phyloP scores from a whole-genome alignment of 768 basidiomycete genomes.

The Tephrocybe rancida region DNA sequence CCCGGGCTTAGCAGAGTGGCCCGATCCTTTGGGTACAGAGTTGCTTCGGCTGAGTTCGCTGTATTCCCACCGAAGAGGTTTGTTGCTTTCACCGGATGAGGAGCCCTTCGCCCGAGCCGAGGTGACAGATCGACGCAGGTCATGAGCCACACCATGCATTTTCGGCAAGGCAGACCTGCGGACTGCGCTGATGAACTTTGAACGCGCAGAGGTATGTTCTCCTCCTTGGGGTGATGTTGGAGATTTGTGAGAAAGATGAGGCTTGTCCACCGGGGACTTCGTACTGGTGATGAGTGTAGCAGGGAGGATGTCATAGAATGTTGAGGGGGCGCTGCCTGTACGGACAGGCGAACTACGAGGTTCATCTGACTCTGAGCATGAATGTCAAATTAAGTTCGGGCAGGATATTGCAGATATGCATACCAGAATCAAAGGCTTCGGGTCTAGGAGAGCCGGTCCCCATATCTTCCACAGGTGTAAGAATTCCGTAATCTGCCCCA shows the following conservation, averaged over 20 bases:
- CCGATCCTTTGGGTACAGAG: constrained; percentile 6
- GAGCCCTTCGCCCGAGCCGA: constrained; percentile 35
- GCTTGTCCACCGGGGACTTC: constrained; percentile 23
- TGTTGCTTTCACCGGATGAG: constrained; percentile 8
- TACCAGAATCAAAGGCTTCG: constrained; percentile 28
- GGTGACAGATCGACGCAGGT: constrained; percentile 37
- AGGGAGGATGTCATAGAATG: constrained; percentile 53
- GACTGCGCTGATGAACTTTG: constrained; percentile 31
- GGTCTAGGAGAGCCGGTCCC: constrained; percentile 20
- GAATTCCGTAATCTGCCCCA: constrained; percentile 44
- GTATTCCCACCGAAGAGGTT: constrained; percentile 6
- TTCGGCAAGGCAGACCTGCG: constrained; percentile 37
- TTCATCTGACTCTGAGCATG: constrained; percentile 4
- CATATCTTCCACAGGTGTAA: constrained; percentile 35
- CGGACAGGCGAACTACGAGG: constrained; percentile 2
- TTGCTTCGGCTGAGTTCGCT: constrained; percentile 6
- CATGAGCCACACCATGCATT: constrained; percentile 39
- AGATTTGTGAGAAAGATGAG: constrained; percentile 7
- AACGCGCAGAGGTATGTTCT: constrained; percentile 2
- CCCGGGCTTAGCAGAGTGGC: neutral
- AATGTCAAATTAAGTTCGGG: neutral
- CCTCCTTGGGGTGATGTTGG: constrained; percentile 7
- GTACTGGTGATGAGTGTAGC: constrained; percentile 45
- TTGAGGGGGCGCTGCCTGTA: constrained; percentile 22
- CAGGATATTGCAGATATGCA: neutral